Evolutionary conservation across 2,329 filamentous ascomycete genomes (phyloP).

Genomic region (Microcyclospora pomicola): DNA sequence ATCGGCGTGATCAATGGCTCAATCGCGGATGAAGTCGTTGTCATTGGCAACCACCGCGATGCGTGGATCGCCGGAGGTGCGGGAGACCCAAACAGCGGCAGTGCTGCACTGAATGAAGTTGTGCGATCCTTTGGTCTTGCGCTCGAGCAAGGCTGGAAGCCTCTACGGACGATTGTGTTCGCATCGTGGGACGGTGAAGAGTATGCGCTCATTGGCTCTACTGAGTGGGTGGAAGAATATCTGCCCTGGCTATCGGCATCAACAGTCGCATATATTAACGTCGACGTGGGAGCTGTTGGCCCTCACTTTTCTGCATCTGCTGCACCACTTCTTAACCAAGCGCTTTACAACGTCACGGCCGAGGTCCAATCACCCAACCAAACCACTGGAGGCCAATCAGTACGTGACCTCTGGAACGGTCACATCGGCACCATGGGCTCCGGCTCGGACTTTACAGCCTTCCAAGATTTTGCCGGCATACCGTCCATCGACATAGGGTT

Average conservation of each 20-base stretch:
- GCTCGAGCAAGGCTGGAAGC: conserved; percentile 62
- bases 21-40: conserved; percentile 68
- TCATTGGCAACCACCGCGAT: conserved; percentile 86
- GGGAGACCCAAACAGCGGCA: conserved; percentile 70
- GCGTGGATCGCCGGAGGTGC: conserved; percentile 81
- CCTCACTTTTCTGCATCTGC: conserved; percentile 50
- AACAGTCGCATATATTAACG: conserved; percentile 72
- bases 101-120: conserved; percentile 65
- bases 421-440: conserved; percentile 42
- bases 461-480: conserved; percentile 40
- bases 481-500: conserved; percentile 36
- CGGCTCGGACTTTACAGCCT: conserved; percentile 39
- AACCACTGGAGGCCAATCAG: conserved; percentile 52
- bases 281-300: conserved; percentile 61
- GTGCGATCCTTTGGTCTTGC: conserved; percentile 61
- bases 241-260: conserved; percentile 62
- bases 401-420: conserved; percentile 48
- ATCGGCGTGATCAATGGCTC: conserved; percentile 87
- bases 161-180: conserved; percentile 80
- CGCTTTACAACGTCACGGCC: conserved; percentile 53
- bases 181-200: conserved; percentile 58
- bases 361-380: conserved; percentile 57
- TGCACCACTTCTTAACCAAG: conserved; percentile 61
- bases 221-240: conserved; percentile 88
- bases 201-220: conserved; percentile 73